phyloP scores from a whole-genome alignment of 1,139 yeast genomes.

The Geotrichum histeridarum region DNA sequence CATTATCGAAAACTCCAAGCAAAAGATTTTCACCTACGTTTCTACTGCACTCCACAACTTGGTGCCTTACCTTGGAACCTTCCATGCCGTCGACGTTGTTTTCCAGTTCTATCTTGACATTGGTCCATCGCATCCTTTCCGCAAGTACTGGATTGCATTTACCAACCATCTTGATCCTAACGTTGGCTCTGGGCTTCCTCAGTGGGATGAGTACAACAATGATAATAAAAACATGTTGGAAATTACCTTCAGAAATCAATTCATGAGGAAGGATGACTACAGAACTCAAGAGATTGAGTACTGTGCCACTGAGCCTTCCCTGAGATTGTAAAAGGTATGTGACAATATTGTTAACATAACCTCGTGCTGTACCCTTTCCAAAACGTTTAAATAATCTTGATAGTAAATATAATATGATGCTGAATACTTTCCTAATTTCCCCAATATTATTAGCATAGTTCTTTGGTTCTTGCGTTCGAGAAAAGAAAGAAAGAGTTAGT shows the following conservation, averaged over 20 bases:
- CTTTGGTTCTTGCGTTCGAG: too few species aligned
- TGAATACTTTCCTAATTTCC: too few species aligned
- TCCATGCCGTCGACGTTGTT: conserved; percentile 22
- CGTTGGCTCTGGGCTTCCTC: conserved; percentile 12
- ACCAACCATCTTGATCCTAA: conserved; percentile 24
- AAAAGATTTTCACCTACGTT: conserved; percentile 12
- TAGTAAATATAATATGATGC: too few species aligned
- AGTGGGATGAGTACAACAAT: conserved; percentile 37
- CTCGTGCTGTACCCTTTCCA: too few species aligned
- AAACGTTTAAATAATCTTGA: too few species aligned
- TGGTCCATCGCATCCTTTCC: conserved; percentile 16
- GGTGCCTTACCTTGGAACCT: conserved; percentile 23
- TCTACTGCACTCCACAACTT: conserved; percentile 19
- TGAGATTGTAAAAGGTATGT: background rate
- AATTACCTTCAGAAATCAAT: background rate
- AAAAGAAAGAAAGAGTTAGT: too few species aligned
- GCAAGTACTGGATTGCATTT: conserved; percentile 24
- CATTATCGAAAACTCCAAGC: conserved; percentile 5
- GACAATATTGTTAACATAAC: too few species aligned
- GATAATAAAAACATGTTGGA: conserved; percentile 1
- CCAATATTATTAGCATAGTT: too few species aligned
- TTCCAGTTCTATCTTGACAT: conserved; percentile 9
- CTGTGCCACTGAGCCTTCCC: background rate
- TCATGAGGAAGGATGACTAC: conserved; percentile 5
- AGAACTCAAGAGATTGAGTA: background rate